phyloP scores from a whole-genome alignment of 768 basidiomycete species.

The Naganishia onofrii region DNA sequence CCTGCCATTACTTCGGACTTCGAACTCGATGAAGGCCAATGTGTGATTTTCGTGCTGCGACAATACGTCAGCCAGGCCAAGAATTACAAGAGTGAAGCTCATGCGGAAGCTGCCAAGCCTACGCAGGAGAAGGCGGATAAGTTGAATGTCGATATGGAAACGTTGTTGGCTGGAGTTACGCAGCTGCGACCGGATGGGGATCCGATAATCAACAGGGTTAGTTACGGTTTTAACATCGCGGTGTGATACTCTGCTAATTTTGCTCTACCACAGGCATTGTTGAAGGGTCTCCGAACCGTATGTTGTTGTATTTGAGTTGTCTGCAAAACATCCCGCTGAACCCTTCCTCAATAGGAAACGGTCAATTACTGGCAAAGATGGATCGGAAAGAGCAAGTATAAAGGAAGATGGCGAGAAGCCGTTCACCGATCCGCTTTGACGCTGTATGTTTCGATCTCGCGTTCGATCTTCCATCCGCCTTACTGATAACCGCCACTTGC shows the following conservation, averaged over 20 bases:
- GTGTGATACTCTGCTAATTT: not conserved
- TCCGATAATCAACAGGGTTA: constrained; percentile 67
- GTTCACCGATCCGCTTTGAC: constrained; percentile 91
- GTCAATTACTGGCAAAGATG: constrained; percentile 81
- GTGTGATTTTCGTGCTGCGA: constrained; percentile 81
- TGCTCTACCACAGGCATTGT: constrained; percentile 56
- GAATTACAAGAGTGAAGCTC: constrained; percentile 28
- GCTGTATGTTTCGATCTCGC: constrained; percentile 51
- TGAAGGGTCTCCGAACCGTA: constrained; percentile 63
- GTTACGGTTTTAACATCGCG: not conserved
- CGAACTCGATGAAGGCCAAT: constrained; percentile 75
- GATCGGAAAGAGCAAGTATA: constrained; percentile 85
- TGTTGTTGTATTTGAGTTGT: constrained; percentile 31
- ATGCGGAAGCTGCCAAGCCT: constrained; percentile 51
- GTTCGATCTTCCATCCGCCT: not conserved
- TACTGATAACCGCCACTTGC: not conserved
- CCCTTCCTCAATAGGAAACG: constrained; percentile 60
- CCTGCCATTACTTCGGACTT: constrained; percentile 63
- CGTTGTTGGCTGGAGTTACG: constrained; percentile 57
- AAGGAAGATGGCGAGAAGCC: constrained; percentile 91
- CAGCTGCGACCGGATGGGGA: constrained; percentile 63
- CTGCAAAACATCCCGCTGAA: constrained; percentile 31
- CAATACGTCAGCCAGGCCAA: constrained; percentile 51
- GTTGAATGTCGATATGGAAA: constrained; percentile 57
- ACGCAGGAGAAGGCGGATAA: constrained; percentile 54